A percentile compares a stretch with the other conserved stretches of the same genome.
phyloP scores from a whole-genome alignment of 306 rosid genomes.

The Echinosophora koreensis region DNA sequence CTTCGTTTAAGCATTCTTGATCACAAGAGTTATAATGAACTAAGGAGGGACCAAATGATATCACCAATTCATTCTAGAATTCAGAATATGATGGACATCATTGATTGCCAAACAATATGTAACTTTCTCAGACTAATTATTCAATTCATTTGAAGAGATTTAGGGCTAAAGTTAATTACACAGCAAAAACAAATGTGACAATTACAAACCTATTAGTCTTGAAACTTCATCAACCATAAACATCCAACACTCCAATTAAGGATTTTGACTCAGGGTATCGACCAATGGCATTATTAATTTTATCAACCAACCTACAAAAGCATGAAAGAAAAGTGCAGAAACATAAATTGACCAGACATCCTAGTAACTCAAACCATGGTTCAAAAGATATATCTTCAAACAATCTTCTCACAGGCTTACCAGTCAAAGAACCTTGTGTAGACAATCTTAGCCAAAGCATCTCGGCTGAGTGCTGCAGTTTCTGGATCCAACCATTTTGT shows the following conservation, averaged over 20 bases:
- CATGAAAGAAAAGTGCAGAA: conserved; percentile 42
- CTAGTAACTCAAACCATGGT: conserved; percentile 34
- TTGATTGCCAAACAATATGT: conserved; percentile 15
- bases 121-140: conserved; percentile 21
- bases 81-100: conserved; percentile 27
- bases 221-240: conserved; percentile 97
- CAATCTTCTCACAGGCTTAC: conserved; percentile 57
- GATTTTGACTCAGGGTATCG: conserved; percentile 86
- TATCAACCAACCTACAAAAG: conserved; percentile 83
- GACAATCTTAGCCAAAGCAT: conserved; percentile 86
- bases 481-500: conserved; percentile 92
- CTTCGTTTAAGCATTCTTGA: neutral
- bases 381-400: conserved; percentile 30
- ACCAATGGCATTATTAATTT: conserved; percentile 82
- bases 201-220: conserved; percentile 92
- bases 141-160: conserved; percentile 41
- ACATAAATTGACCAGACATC: conserved; percentile 20
- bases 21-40: conserved; percentile 28
- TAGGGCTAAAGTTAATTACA: conserved; percentile 43
- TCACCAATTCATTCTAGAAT: conserved; percentile 37
- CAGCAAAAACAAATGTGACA: conserved; percentile 61
- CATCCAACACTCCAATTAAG: conserved; percentile 94
- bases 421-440: conserved; percentile 92
- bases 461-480: conserved; percentile 86
- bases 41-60: conserved; percentile 18